These are phyloP conservation scores for Daldinia eschscholtzii DNA, from an alignment of 2,329 filamentous ascomycete genomes.

Conservation along the genomic window DNA sequence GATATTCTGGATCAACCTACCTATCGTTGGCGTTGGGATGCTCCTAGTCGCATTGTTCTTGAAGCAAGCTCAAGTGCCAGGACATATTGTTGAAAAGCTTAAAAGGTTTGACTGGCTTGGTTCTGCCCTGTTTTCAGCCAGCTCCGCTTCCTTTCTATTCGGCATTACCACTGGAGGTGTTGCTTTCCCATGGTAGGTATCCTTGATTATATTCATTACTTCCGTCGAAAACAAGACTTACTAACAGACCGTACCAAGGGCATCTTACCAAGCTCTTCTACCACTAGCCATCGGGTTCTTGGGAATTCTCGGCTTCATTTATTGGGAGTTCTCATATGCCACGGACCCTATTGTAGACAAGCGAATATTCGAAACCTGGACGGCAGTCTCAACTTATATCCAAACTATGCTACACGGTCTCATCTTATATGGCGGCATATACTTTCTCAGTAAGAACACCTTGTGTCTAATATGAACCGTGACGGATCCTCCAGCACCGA, in stretches of 20 bases:
- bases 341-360: conserved; percentile 57
- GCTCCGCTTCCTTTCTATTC: conserved; percentile 37
- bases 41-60: conserved; percentile 65
- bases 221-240: too few species aligned
- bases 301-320: conserved; percentile 65
- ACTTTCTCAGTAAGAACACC: conserved; percentile 50
- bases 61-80: conserved; percentile 62
- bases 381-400: conserved; percentile 35
- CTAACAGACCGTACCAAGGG: conserved; percentile 25
- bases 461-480: background rate
- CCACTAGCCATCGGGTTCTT: conserved; percentile 68
- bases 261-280: conserved; percentile 70
- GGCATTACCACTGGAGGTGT: conserved; percentile 74
- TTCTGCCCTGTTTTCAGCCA: conserved; percentile 69
- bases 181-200: conserved; percentile 69
- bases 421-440: conserved; percentile 36
- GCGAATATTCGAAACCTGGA: conserved; percentile 38
- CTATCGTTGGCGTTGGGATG: conserved; percentile 64
- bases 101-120: conserved; percentile 74
- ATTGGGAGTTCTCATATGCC: conserved; percentile 67
- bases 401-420: conserved; percentile 40
- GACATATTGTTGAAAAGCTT: conserved; percentile 62
- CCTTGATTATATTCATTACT: too few species aligned
- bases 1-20: conserved; percentile 76
- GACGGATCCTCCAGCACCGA: background rate